A percentile compares a stretch with the other conserved stretches of the same genome.
These are phyloP conservation scores for Coleophoma crateriformis DNA, from an alignment of 2,329 filamentous ascomycete species.

Conservation along the genomic window DNA sequence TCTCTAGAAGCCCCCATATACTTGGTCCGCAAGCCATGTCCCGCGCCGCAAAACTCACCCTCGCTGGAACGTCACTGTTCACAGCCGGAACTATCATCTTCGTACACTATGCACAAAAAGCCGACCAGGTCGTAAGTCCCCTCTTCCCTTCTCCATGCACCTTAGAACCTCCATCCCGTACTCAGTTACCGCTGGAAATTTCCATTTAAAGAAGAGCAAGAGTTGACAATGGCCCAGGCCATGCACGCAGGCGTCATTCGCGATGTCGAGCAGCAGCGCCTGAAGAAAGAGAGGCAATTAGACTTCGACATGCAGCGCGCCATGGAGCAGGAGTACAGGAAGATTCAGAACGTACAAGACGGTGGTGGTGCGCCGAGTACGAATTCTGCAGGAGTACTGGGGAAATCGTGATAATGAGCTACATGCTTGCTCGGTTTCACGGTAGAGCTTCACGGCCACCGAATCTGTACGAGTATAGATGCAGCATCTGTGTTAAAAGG, in stretches of 20 bases:
- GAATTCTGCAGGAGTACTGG: conserved; percentile 2
- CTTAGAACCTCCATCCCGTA: neutral
- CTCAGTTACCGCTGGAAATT: too few species aligned
- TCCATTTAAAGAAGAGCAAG: neutral
- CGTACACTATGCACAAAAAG: conserved; percentile 84
- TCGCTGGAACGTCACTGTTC: conserved; percentile 71
- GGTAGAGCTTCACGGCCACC: too few species aligned
- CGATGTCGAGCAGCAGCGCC: conserved; percentile 87
- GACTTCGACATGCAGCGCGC: conserved; percentile 90
- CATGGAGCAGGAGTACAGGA: conserved; percentile 85
- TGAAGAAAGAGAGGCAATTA: conserved; percentile 85
- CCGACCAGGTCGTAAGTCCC: conserved; percentile 69
- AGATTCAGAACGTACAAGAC: conserved; percentile 72
- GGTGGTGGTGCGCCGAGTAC: conserved; percentile 18
- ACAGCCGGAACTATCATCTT: conserved; percentile 73
- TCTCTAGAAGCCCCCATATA: neutral
- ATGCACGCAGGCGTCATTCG: conserved; percentile 95
- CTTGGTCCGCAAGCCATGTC: conserved; percentile 59
- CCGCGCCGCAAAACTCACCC: conserved; percentile 78
- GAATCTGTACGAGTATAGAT: too few species aligned
- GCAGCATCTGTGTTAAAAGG: too few species aligned
- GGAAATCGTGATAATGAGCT: neutral
- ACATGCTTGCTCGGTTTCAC: too few species aligned
- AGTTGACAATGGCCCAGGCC: conserved; percentile 50
- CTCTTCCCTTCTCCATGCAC: neutral